Conservation (phyloP, 306 rosid species). For the Cicer bijugum region DNA sequence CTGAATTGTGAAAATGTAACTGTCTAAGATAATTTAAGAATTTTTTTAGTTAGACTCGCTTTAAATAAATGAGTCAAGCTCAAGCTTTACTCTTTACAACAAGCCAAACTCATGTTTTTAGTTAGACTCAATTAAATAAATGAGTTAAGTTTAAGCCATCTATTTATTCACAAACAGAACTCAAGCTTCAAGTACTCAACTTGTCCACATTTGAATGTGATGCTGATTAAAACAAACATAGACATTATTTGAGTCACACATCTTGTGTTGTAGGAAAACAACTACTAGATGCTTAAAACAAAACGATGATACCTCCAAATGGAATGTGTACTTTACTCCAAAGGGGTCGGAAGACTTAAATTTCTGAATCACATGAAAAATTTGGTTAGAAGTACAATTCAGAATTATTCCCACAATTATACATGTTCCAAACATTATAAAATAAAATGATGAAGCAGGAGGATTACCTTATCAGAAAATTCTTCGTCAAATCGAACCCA, state of each 20-base stretch:
- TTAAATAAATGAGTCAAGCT: background rate
- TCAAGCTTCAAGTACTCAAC: background rate
- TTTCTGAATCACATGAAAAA: conserved; percentile 64
- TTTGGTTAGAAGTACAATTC: conserved; percentile 38
- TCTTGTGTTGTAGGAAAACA: conserved; percentile 4
- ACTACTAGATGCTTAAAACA: background rate
- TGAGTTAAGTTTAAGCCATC: background rate
- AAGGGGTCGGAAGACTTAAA: conserved; percentile 86
- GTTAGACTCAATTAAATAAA: background rate
- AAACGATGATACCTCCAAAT: conserved; percentile 71
- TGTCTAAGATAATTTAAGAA: background rate
- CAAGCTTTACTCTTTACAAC: background rate
- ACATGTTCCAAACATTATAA: background rate
- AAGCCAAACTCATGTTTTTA: background rate
- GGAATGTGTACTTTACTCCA: conserved; percentile 92
- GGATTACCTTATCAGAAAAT: conserved; percentile 73
- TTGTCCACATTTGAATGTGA: background rate
- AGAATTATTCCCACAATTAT: conserved; percentile 16
- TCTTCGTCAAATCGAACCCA: conserved; percentile 91
- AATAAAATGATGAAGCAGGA: background rate
- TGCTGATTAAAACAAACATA: background rate
- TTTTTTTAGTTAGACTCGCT: background rate
- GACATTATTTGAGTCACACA: no score
- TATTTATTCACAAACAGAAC: background rate
- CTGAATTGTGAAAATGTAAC: background rate